Conservation (phyloP, 768 basidiomycete genomes). For the Lactarius deliciosus region DNA sequence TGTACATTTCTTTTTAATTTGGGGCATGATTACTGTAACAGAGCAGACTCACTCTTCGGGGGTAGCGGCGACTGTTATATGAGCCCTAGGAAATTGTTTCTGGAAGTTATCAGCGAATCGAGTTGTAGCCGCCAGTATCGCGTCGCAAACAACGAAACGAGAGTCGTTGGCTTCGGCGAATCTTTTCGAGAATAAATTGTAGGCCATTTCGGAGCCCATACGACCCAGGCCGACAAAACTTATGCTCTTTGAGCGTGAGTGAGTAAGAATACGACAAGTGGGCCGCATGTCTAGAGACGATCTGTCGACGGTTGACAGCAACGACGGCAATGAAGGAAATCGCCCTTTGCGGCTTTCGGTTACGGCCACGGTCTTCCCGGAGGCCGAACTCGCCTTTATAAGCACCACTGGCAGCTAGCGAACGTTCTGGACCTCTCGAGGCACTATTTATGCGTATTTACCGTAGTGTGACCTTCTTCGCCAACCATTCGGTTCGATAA, state of each 20-base stretch:
- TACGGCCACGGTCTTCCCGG: not conserved
- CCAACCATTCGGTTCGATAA: not conserved
- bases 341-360: not conserved
- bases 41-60: slow-evolving; percentile 68
- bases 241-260: slow-evolving; percentile 44
- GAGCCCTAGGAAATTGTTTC: slow-evolving; percentile 56
- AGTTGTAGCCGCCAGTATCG: slow-evolving; percentile 55
- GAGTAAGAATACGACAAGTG: slow-evolving; percentile 42
- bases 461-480: not conserved
- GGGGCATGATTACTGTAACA: slow-evolving; percentile 1
- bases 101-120: slow-evolving; percentile 58
- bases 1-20: slow-evolving; percentile 33
- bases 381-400: not conserved
- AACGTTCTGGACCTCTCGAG: not conserved
- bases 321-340: no score
- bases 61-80: slow-evolving; percentile 55
- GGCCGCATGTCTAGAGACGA: slow-evolving; percentile 46
- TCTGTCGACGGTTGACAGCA: not conserved
- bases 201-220: slow-evolving; percentile 88
- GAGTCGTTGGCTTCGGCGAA: slow-evolving; percentile 50
- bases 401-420: no score
- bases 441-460: not conserved
- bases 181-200: slow-evolving; percentile 79
- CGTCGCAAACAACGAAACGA: slow-evolving; percentile 79
- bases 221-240: slow-evolving; percentile 85